Evolutionary conservation across 768 basidiomycete genomes (phyloP), one percentile per base, ranked within the genome.

Genomic region (Tylopilus rubrobrunneus): DNA sequence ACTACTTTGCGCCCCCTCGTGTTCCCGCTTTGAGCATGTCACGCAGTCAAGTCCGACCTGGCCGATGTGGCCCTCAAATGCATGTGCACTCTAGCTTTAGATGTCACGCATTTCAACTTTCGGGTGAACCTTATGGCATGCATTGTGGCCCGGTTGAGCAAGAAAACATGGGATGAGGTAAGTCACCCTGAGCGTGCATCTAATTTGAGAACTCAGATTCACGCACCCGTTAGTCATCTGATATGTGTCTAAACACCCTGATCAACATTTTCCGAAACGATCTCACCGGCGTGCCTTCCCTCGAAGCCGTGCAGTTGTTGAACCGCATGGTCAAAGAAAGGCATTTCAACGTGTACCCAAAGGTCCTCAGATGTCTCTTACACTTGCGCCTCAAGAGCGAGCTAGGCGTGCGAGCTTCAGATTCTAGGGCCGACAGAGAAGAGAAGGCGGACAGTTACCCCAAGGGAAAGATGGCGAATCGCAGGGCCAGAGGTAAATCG

Each of bases 271-370:
- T 98, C 72, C 81, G 83, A 47, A 80, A 81, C 57, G 97, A 98
- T 74, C 72, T 81, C 19, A 87, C 88, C 11, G 93, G 94, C 17
- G 72, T 74, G 10, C 77, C 89, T 45, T 97, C 97, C 5, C 79
- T 98, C 53, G 92, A 97, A 68, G 75, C 86, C 53, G 91, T 98
- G 40, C 89, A 94, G 43, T 76, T 98, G 37, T 71, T 99, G 57
- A 94, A 97, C 61, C 84, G 94, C 55, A 98, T 98, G 90, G 83
- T 97, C 68, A 98, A 96, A 69, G 96, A 97, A 66, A 85, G 86
- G 31, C 83, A 84, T 58, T 99, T 90, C 74, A 85, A 86, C 58
- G 85, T 98, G 40, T 88, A 95, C 64, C 92, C 96, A 9, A 85
- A 90, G 55, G 89, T 94, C 44, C 78, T 98, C 44, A 82, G 86